Evolutionary conservation across 2,329 filamentous ascomycete species (phyloP).

Genomic region (Xylaria sp.): DNA sequence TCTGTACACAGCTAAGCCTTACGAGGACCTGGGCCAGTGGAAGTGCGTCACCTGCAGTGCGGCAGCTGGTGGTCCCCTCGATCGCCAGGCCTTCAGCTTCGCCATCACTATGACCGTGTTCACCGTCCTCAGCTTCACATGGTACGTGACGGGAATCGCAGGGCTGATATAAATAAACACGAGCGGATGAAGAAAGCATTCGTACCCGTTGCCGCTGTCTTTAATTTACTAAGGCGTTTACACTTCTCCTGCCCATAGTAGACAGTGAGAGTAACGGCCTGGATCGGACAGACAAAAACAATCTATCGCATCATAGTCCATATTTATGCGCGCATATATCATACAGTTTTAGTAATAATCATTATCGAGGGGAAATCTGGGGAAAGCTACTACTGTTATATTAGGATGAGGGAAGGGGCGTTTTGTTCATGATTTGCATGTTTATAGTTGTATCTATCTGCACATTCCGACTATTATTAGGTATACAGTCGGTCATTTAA

Average conservation of each 20-base stretch:
- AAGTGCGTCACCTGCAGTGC: constrained; percentile 68
- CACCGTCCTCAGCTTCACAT: constrained; percentile 70
- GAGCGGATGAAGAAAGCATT: neutral
- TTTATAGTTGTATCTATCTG: constrained; percentile 30
- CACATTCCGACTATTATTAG: constrained; percentile 13
- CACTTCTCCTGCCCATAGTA: neutral
- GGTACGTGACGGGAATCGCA: constrained; percentile 68
- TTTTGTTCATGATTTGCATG: constrained; percentile 27
- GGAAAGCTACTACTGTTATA: constrained; percentile 16
- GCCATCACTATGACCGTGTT: constrained; percentile 65
- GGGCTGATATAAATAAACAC: constrained; percentile 48
- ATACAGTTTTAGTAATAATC: constrained; percentile 28
- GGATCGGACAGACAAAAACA: constrained; percentile 1
- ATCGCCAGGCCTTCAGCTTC: constrained; percentile 61
- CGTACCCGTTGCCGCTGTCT: neutral
- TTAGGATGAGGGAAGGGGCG: constrained; percentile 33
- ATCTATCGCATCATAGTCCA: constrained; percentile 23
- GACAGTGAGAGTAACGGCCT: neutral
- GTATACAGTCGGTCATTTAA: constrained; percentile 35
- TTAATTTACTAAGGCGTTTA: neutral
- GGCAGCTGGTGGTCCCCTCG: constrained; percentile 57
- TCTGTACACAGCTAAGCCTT: constrained; percentile 64
- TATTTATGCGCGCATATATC: constrained; percentile 13
- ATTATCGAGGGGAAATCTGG: constrained; percentile 19
- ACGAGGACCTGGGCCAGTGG: constrained; percentile 64